Evolutionary conservation across 2,329 filamentous ascomycete species (phyloP).

Genomic region (Ophiostoma novo-ulmi): DNA sequence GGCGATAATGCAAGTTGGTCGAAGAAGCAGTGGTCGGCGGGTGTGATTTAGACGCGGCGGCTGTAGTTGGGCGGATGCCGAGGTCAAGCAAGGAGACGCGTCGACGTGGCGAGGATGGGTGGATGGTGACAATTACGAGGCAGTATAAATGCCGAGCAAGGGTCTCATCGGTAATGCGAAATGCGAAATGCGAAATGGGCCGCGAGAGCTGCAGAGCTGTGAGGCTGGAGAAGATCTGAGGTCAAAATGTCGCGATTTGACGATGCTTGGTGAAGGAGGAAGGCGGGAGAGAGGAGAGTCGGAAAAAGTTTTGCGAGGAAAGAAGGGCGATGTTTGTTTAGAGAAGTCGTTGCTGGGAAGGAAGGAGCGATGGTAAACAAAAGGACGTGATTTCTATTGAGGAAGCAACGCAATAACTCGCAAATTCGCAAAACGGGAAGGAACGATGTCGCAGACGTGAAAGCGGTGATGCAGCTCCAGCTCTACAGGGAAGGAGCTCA

Average conservation of each 20-base stretch:
- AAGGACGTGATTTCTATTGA: neutral
- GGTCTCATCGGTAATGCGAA: neutral
- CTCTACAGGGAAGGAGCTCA: slow-evolving; percentile 14
- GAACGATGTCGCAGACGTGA: neutral
- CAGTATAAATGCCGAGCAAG: neutral
- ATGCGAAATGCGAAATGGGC: neutral
- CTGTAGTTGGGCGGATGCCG: neutral
- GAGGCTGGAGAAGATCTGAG: neutral
- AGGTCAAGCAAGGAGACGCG: neutral
- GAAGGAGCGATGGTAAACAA: slow-evolving; percentile 4
- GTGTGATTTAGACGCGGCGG: neutral
- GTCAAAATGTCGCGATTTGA: neutral
- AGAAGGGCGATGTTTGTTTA: neutral
- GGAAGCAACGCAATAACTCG: neutral
- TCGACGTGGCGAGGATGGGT: neutral
- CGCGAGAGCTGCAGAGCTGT: neutral
- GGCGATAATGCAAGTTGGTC: neutral
- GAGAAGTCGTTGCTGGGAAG: neutral
- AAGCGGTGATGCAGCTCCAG: slow-evolving; percentile 10
- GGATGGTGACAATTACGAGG: neutral
- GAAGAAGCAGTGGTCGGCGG: neutral
- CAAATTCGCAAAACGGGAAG: neutral
- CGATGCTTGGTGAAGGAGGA: neutral
- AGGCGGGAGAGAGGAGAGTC: neutral
- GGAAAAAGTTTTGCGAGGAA: neutral